Evolutionary conservation across 176 grass and related monocot genomes (phyloP).

Genomic region (Carex parvula): DNA sequence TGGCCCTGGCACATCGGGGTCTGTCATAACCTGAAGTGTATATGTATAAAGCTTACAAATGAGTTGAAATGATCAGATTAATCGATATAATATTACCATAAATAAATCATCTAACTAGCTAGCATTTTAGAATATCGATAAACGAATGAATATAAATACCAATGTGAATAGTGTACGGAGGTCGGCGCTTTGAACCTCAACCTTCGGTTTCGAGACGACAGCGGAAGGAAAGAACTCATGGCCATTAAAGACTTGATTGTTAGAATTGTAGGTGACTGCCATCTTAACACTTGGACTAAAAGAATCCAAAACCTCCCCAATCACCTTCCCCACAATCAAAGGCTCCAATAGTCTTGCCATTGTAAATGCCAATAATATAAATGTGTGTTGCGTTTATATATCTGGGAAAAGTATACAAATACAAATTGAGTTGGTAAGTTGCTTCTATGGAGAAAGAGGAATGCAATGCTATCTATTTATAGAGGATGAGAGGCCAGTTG

Average conservation of each 20-base stretch:
- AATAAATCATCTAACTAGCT: neutral
- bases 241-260: conserved; percentile 86
- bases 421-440: neutral
- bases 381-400: conserved; percentile 7
- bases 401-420: neutral
- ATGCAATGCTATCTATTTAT: conserved; percentile 49
- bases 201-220: conserved; percentile 52
- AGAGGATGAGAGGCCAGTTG: conserved; percentile 24
- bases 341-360: conserved; percentile 78
- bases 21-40: conserved; percentile 77
- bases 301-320: conserved; percentile 88
- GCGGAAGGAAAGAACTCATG: conserved; percentile 85
- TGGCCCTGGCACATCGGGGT: conserved; percentile 90
- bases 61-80: neutral
- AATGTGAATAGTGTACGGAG: conserved; percentile 88
- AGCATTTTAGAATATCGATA: neutral
- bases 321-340: conserved; percentile 76
- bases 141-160: conserved; percentile 31
- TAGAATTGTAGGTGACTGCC: conserved; percentile 60
- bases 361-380: conserved; percentile 3
- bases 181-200: conserved; percentile 81
- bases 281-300: conserved; percentile 80
- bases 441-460: conserved; percentile 26
- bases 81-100: neutral
- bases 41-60: conserved; percentile 6